Percentiles rank a stretch among this genome's conserved stretches.
Conservation (phyloP, 371 early-diverging fungal species). For the Syncephalastrum monosporum region DNA sequence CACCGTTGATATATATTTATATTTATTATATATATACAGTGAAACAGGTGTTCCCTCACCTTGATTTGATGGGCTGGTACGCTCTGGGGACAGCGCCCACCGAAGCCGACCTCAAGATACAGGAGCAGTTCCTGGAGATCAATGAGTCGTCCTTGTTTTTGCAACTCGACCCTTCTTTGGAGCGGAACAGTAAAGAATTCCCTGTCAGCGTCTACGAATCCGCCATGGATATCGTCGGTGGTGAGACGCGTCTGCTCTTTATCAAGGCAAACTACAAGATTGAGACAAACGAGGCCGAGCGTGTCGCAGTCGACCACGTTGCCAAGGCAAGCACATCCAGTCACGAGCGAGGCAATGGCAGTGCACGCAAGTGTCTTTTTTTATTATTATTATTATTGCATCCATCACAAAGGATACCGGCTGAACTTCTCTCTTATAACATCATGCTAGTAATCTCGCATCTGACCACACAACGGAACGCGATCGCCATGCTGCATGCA, state of each 20-base stretch:
- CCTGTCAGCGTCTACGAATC: slow-evolving; percentile 84
- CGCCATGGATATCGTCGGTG: slow-evolving; percentile 65
- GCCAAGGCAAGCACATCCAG: slow-evolving; percentile 60
- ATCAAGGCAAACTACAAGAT: slow-evolving; percentile 70
- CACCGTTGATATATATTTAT: neutral
- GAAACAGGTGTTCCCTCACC: slow-evolving; percentile 80
- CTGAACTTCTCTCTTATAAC: neutral
- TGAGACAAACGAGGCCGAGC: slow-evolving; percentile 83
- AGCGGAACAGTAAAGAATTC: slow-evolving; percentile 53
- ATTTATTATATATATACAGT: slow-evolving; percentile 39
- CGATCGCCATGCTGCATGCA: slow-evolving; percentile 79
- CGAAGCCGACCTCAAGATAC: slow-evolving; percentile 62
- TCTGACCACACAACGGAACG: slow-evolving; percentile 75
- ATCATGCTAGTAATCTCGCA: slow-evolving; percentile 61
- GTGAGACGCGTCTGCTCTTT: slow-evolving; percentile 60
- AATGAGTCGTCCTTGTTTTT: slow-evolving; percentile 80
- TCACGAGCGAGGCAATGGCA: slow-evolving; percentile 53
- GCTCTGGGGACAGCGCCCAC: slow-evolving; percentile 64
- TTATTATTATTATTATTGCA: too few relatives aligned
- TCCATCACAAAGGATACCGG: slow-evolving; percentile 1
- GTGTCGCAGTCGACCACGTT: slow-evolving; percentile 86
- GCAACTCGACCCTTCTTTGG: slow-evolving; percentile 68
- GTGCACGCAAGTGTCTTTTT: slow-evolving; percentile 41
- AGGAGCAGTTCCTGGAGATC: slow-evolving; percentile 73
- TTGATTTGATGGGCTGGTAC: slow-evolving; percentile 90